A percentile compares a stretch with the other conserved stretches of the same genome.
These are phyloP conservation scores for Lactuca saligna DNA, from an alignment of 129 eudicot species.

Conservation along the genomic window DNA sequence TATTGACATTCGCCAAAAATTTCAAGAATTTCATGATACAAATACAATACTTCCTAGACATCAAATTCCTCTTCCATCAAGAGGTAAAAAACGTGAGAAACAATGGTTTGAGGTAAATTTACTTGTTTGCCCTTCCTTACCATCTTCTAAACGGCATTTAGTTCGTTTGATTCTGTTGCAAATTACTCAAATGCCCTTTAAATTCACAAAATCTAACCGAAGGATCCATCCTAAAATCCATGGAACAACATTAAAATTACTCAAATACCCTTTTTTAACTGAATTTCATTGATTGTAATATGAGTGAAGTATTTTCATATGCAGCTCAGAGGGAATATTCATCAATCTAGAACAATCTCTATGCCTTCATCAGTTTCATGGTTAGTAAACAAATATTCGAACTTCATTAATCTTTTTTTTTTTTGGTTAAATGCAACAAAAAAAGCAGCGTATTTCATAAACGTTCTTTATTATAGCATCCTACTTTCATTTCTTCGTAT, in stretches of 20 bases:
- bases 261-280: no score
- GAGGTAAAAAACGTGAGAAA: conserved; percentile 36
- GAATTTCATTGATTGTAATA: background rate
- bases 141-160: background rate
- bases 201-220: no score
- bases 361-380: conserved; percentile 90
- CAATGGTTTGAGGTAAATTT: conserved; percentile 50
- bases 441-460: background rate
- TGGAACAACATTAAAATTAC: no score
- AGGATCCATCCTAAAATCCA: no score
- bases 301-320: conserved; percentile 18
- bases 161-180: no score
- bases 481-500: no score
- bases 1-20: conserved; percentile 72
- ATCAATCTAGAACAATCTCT: conserved; percentile 36
- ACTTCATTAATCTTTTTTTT: background rate
- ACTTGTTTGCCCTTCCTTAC: background rate
- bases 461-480: no score
- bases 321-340: conserved; percentile 61
- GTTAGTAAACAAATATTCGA: conserved; percentile 40
- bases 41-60: conserved; percentile 38
- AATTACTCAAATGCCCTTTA: no score
- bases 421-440: background rate
- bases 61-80: conserved; percentile 39
- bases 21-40: conserved; percentile 33